phyloP scores from a whole-genome alignment of 2,329 filamentous ascomycete genomes.

The Microthyrium microscopicum region DNA sequence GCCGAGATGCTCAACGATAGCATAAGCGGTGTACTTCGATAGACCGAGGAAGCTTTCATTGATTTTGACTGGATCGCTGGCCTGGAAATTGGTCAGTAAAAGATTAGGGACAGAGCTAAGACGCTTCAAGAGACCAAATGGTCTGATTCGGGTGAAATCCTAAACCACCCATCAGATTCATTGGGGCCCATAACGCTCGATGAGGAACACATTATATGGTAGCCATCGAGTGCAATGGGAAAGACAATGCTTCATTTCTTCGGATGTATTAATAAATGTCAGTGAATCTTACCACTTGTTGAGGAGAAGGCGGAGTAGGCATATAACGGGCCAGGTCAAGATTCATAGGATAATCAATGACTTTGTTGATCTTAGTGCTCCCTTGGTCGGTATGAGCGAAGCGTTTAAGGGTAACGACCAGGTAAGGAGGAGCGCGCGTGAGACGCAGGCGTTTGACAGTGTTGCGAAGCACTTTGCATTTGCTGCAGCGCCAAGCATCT shows the following conservation, averaged over 20 bases:
- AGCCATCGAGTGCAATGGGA: too few species aligned
- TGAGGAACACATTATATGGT: too few species aligned
- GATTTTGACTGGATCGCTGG: slow-evolving; percentile 21
- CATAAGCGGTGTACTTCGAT: slow-evolving; percentile 84
- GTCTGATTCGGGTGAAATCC: too few species aligned
- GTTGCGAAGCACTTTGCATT: slow-evolving; percentile 51
- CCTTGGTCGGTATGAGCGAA: slow-evolving; percentile 39
- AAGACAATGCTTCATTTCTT: too few species aligned
- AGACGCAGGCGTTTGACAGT: slow-evolving; percentile 57
- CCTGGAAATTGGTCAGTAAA: slow-evolving; percentile 13
- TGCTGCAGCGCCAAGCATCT: slow-evolving; percentile 55
- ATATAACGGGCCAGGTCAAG: slow-evolving; percentile 47
- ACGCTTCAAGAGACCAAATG: too few species aligned
- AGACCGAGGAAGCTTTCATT: slow-evolving; percentile 16
- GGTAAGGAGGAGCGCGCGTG: slow-evolving; percentile 60
- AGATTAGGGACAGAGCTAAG: too few species aligned
- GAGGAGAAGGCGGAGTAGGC: slow-evolving; percentile 29
- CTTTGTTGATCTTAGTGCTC: slow-evolving; percentile 50
- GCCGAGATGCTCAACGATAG: slow-evolving; percentile 63
- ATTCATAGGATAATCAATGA: slow-evolving; percentile 60
- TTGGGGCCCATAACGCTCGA: too few species aligned
- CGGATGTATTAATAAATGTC: too few species aligned
- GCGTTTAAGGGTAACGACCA: slow-evolving; percentile 63
- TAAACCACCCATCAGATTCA: too few species aligned
- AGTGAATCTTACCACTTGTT: too few species aligned